Evolutionary conservation across 2,329 filamentous ascomycete species (phyloP).

Genomic region (Neoscytalidium dimidiatum): DNA sequence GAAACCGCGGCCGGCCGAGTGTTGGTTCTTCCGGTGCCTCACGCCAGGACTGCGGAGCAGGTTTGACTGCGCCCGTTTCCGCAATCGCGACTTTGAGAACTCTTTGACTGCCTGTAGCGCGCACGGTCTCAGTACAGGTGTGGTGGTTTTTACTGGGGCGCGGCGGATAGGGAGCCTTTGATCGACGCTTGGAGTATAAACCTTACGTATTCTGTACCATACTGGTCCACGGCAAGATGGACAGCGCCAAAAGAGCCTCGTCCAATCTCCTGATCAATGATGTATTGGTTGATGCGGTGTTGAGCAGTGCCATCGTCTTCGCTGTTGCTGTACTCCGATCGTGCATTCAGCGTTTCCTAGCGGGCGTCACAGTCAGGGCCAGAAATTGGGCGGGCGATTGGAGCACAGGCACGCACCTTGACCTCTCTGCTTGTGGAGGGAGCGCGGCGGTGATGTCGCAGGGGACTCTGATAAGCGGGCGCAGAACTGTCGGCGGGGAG

Average conservation of each 20-base stretch:
- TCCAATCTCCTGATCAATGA: conserved; percentile 94
- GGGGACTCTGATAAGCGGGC: conserved; percentile 62
- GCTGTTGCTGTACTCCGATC: conserved; percentile 82
- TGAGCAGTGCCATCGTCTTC: conserved; percentile 78
- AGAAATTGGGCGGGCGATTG: not conserved
- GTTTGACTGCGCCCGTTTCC: conserved; percentile 88
- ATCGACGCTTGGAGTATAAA: conserved; percentile 23
- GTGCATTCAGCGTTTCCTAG: conserved; percentile 88
- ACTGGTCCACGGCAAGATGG: conserved; percentile 86
- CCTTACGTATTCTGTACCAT: conserved; percentile 87
- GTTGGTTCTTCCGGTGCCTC: conserved; percentile 53
- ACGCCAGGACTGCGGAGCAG: conserved; percentile 69
- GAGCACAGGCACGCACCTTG: conserved; percentile 53
- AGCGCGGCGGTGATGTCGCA: conserved; percentile 64
- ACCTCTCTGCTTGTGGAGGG: conserved; percentile 63
- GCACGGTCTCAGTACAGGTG: conserved; percentile 30
- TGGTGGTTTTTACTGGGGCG: not conserved
- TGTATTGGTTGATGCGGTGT: conserved; percentile 92
- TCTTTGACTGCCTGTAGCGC: conserved; percentile 82
- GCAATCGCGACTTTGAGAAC: conserved; percentile 88
- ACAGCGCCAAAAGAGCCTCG: conserved; percentile 93
- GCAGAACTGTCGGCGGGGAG: conserved; percentile 49
- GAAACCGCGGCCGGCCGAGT: conserved; percentile 56
- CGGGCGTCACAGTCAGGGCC: not conserved
- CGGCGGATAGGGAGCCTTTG: not conserved